Percentiles rank a stretch among this genome's conserved stretches.
Conservation (phyloP, 1,139 yeast species). For the Hanseniaspora uvarum region DNA sequence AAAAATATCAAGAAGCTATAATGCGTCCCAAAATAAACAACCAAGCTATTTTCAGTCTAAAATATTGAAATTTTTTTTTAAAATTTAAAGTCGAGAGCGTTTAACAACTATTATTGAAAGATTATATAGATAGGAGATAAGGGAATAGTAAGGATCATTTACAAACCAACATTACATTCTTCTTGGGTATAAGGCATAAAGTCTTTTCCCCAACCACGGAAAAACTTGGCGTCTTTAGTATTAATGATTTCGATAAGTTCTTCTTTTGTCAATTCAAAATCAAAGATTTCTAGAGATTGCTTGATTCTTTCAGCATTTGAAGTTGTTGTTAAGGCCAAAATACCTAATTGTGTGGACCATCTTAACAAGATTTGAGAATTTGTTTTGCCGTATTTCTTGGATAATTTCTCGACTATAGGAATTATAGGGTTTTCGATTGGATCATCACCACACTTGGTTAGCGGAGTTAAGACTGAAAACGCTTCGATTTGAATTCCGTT, state of each 20-base stretch:
- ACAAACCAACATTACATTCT: conserved; percentile 15
- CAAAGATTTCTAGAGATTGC: conserved; percentile 37
- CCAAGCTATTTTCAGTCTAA: too few relatives aligned
- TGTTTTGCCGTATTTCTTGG: conserved; percentile 31
- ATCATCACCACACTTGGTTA: conserved; percentile 34
- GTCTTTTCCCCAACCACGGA: conserved; percentile 32
- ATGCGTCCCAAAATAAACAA: too few relatives aligned
- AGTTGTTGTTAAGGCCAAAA: conserved; percentile 42
- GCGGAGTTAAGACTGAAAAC: conserved; percentile 45
- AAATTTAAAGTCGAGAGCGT: too few relatives aligned
- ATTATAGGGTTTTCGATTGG: conserved; percentile 35
- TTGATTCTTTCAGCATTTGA: conserved; percentile 37
- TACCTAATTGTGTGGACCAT: conserved; percentile 36
- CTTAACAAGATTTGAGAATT: conserved; percentile 34
- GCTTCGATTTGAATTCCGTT: conserved; percentile 42
- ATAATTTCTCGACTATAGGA: conserved; percentile 25
- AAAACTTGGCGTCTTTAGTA: conserved; percentile 24
- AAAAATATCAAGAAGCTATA: too few relatives aligned
- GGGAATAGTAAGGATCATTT: too few relatives aligned
- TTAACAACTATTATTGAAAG: too few relatives aligned
- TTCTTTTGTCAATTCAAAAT: conserved; percentile 33
- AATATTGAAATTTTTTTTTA: too few relatives aligned
- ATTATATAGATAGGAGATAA: too few relatives aligned
- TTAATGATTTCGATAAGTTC: conserved; percentile 32
- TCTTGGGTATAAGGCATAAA: conserved; percentile 15